A percentile compares a stretch with the other conserved stretches of the same genome.
phyloP scores from a whole-genome alignment of 257 asterid species.

The Solanum medicagineum region DNA sequence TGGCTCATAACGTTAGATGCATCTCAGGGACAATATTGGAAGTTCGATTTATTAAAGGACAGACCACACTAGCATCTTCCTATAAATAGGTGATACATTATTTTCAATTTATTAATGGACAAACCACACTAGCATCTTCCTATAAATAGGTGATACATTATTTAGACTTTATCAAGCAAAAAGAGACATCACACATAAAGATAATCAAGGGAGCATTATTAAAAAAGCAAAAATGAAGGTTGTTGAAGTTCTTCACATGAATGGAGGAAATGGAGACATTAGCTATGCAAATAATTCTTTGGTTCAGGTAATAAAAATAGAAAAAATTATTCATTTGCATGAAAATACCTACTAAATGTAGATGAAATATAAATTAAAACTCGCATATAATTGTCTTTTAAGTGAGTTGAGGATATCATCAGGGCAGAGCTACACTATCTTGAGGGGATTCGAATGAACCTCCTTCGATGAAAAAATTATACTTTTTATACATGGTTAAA shows the following conservation, averaged over 20 bases:
- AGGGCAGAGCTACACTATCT: too few relatives aligned
- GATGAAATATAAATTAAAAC: too few relatives aligned
- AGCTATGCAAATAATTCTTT: conserved; percentile 50
- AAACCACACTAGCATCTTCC: neutral
- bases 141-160: neutral
- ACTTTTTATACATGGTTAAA: too few relatives aligned
- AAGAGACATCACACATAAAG: neutral
- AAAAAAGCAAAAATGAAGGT: conserved; percentile 21
- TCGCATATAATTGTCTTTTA: too few relatives aligned
- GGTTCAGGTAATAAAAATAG: conserved; percentile 23
- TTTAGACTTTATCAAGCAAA: neutral
- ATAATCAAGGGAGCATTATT: neutral
- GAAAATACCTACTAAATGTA: neutral
- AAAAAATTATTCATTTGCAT: neutral
- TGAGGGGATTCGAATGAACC: too few relatives aligned
- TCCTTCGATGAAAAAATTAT: too few relatives aligned
- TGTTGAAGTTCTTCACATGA: conserved; percentile 43
- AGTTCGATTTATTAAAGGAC: neutral
- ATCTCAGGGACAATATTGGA: neutral
- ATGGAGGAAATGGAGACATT: conserved; percentile 36
- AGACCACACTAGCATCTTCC: neutral
- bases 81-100: neutral
- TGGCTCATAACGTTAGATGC: too few relatives aligned
- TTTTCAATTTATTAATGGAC: neutral
- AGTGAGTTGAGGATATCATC: too few relatives aligned